Evolutionary conservation across 306 rosid genomes (phyloP), one percentile per base, ranked within the genome.

Genomic region (Glycine soja): DNA sequence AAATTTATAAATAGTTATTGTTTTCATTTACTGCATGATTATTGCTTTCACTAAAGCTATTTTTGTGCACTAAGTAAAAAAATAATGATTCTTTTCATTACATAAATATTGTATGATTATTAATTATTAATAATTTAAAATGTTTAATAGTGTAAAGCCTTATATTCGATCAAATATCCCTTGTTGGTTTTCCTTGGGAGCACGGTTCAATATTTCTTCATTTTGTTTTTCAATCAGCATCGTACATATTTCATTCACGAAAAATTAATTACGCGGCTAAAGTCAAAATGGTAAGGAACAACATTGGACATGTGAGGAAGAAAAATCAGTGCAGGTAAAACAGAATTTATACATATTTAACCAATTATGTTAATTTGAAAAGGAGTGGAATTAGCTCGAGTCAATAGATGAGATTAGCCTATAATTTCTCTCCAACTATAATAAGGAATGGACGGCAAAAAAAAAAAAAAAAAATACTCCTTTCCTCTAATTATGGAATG

Each of bases 401-500:
- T 73, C 72, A 72, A 38, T 38, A 38, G 43, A 5, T 51, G 18
- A 38, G 45, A 68, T 63, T 52, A 52, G 3, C 43, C 57, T 61
- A 53, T 14, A 42, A 6, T 58, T 69, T 34, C 76, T 70, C 72
- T 53, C 57, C 7, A 15, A 32, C 56, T 10, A 72, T 58, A 62
- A 10, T 71, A 56, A 64, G 38, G 67, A 76, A 76, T 70, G 72
- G 68, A 19, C 72, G n/a, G n/a, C n/a, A n/a, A n/a, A n/a, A 50
- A 63, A 19, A 81, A 81, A 81, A 72, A 71, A 61, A 36, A 46
- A 48, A 57, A 81, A 63, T 15, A 57, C 38, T 13, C 36, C 80
- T 85, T 81, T 81, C 72, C 88, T 81, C 77, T 56, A 72, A 72
- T 72, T 30, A 72, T 85, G 88, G 83, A 81, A 52, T 65, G 85